Conservation (phyloP, 345 rosid species). For the Eucalyptus urophylla region DNA sequence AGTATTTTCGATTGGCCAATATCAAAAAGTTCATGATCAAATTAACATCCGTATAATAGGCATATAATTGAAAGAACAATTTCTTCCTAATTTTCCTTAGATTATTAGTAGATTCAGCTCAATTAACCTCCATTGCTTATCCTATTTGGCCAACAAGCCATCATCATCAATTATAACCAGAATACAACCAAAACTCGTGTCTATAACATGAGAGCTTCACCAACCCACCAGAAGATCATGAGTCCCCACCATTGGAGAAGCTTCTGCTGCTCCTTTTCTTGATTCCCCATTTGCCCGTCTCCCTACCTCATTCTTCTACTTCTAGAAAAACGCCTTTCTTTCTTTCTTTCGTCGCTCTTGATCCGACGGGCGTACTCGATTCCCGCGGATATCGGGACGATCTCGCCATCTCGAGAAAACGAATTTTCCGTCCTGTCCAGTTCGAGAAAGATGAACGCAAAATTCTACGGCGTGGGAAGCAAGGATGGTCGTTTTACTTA, state of each 20-base stretch:
- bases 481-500: neutral
- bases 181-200: neutral
- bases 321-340: neutral
- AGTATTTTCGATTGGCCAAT: fast-evolving
- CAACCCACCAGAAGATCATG: neutral
- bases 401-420: neutral
- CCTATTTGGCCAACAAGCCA: neutral
- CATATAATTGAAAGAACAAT: neutral
- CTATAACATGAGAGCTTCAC: neutral
- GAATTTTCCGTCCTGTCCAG: neutral
- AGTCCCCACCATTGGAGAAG: neutral
- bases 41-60: fast-evolving
- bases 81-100: neutral
- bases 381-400: neutral
- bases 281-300: neutral
- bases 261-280: neutral
- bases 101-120: neutral
- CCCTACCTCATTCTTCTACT: neutral
- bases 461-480: neutral
- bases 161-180: neutral
- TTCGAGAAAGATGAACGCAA: neutral
- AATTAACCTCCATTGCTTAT: fast-evolving
- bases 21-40: neutral
- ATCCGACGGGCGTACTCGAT: neutral
- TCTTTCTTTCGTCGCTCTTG: neutral